These are phyloP conservation scores for Eleusine indica DNA, from an alignment of 176 grass and related monocot species.

Conservation along the genomic window DNA sequence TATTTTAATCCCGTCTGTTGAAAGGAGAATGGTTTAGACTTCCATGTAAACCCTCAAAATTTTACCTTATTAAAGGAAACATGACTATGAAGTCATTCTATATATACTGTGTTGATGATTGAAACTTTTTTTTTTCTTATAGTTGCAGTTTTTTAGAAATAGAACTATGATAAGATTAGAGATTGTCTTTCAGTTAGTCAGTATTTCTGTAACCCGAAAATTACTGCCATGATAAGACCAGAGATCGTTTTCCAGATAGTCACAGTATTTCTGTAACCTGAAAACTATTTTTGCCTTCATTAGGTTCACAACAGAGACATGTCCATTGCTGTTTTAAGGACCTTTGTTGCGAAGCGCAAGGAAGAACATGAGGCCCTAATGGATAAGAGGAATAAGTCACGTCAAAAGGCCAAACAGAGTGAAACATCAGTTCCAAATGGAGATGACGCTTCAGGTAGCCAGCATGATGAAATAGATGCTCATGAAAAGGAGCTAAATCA, in stretches of 20 bases:
- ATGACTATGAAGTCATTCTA: background rate
- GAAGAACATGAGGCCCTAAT: conserved; percentile 76
- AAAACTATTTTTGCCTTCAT: conserved; percentile 30
- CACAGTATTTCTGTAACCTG: conserved; percentile 7
- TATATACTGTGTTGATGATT: conserved; percentile 5
- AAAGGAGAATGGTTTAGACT: background rate
- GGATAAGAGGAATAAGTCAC: conserved; percentile 60
- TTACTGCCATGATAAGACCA: no score
- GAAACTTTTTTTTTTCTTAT: background rate
- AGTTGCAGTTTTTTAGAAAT: background rate
- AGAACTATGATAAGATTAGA: background rate
- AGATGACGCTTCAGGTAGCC: conserved; percentile 36
- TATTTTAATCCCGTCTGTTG: background rate
- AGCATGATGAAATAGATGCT: conserved; percentile 51
- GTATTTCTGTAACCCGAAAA: no score
- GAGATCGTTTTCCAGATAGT: background rate
- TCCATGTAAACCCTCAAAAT: background rate
- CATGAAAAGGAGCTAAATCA: conserved; percentile 46
- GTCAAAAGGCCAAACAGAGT: conserved; percentile 25
- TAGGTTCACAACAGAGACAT: conserved; percentile 99
- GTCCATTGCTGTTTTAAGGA: conserved; percentile 91
- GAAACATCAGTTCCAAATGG: conserved; percentile 46
- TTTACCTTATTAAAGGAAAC: background rate
- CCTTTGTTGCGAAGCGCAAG: conserved; percentile 75
- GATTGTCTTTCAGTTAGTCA: no score